Evolutionary conservation across 1,139 yeast genomes (phyloP).

Genomic region (Suhomyces terraborum): DNA sequence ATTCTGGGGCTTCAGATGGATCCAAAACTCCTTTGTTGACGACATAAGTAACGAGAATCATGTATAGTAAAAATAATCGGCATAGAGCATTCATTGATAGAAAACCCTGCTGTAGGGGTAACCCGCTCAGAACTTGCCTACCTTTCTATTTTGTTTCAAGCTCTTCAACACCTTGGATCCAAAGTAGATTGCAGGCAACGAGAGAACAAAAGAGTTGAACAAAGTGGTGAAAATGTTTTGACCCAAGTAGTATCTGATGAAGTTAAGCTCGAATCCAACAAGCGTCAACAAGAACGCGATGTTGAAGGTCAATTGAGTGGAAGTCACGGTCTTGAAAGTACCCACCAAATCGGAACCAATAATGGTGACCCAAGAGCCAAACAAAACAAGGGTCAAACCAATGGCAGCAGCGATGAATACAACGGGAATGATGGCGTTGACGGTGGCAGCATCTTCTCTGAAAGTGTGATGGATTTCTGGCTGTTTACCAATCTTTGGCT

Average conservation of each 20-base stretch:
- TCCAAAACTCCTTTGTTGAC: conserved; percentile 44
- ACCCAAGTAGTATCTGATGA: conserved; percentile 69
- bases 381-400: conserved; percentile 42
- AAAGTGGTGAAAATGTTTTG: conserved; percentile 73
- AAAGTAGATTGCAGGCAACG: conserved; percentile 58
- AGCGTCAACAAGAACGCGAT: conserved; percentile 55
- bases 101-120: background rate
- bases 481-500: conserved; percentile 50
- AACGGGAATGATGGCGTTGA: conserved; percentile 55
- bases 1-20: conserved; percentile 55
- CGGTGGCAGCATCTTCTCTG: conserved; percentile 56
- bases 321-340: conserved; percentile 30
- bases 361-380: conserved; percentile 50
- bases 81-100: conserved; percentile 6
- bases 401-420: conserved; percentile 52
- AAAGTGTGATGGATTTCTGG: conserved; percentile 76
- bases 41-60: conserved; percentile 15
- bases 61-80: conserved; percentile 4
- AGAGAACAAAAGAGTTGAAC: conserved; percentile 50
- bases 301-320: conserved; percentile 36
- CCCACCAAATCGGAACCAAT: conserved; percentile 50
- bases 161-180: conserved; percentile 65
- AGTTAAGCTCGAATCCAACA: conserved; percentile 61
- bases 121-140: conserved; percentile 27
- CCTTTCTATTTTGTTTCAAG: conserved; percentile 37